Percentiles rank a stretch among this genome's conserved stretches.
These are phyloP conservation scores for Vitis amurensis DNA, from an alignment of 164 flowering plant genomes.

Conservation along the genomic window DNA sequence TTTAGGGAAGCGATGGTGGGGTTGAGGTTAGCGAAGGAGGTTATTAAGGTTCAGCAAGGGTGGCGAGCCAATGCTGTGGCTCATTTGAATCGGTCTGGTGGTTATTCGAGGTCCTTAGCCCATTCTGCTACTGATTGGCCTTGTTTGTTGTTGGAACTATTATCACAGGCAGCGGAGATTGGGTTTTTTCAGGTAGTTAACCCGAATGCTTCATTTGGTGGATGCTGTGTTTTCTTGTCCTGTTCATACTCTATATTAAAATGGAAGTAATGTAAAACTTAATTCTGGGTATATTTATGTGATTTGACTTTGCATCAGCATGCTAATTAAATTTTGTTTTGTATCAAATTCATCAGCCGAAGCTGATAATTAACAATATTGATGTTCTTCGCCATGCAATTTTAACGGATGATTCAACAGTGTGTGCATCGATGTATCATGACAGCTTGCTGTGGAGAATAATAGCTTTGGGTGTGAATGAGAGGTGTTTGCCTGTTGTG, in stretches of 20 bases:
- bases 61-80: constrained; percentile 83
- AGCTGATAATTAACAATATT: constrained; percentile 86
- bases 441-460: constrained; percentile 90
- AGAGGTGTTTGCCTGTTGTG: constrained; percentile 70
- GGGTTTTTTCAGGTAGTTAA: constrained; percentile 69
- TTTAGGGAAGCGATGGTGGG: constrained; percentile 64
- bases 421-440: constrained; percentile 75
- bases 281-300: not conserved
- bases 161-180: constrained; percentile 75
- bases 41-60: constrained; percentile 58
- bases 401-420: constrained; percentile 55
- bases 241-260: not conserved
- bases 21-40: constrained; percentile 80
- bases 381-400: constrained; percentile 69
- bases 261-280: not conserved
- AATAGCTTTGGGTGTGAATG: constrained; percentile 78
- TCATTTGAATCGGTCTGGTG: constrained; percentile 63
- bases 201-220: not conserved
- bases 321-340: not conserved
- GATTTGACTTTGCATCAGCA: not conserved
- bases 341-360: constrained; percentile 64
- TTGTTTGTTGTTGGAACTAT: constrained; percentile 69
- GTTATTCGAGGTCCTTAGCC: constrained; percentile 77
- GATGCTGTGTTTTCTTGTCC: not conserved
- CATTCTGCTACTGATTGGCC: constrained; percentile 89